phyloP scores from a whole-genome alignment of 2,329 filamentous ascomycete species.

The Grosmannia penicillata region DNA sequence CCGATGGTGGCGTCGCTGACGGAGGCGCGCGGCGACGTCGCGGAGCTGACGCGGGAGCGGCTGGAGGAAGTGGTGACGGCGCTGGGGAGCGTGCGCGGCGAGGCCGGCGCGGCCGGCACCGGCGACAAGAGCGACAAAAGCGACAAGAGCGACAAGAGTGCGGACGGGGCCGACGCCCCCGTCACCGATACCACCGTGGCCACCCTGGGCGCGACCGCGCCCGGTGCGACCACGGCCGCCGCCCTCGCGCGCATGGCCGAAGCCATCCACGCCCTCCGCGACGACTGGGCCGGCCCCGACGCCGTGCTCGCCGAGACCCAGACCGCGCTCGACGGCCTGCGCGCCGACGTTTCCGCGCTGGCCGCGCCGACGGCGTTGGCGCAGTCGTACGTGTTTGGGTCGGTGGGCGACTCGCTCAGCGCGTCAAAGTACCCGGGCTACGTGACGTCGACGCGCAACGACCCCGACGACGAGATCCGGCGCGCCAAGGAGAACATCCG shows the following conservation, averaged over 20 bases:
- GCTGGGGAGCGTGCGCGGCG: conserved; percentile 44
- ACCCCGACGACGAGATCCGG: conserved; percentile 56
- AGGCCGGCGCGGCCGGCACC: too few species aligned
- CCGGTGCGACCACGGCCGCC: too few species aligned
- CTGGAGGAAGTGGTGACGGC: conserved; percentile 31
- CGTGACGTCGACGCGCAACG: conserved; percentile 27
- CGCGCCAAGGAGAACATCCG: conserved; percentile 62
- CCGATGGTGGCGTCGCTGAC: conserved; percentile 43
- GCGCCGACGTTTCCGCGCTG: conserved; percentile 39
- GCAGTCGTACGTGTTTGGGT: too few species aligned
- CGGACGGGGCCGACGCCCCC: too few species aligned
- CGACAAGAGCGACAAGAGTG: too few species aligned
- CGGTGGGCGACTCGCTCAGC: conserved; percentile 19
- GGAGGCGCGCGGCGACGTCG: conserved; percentile 37
- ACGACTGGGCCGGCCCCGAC: conserved; percentile 1
- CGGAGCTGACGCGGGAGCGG: conserved; percentile 29
- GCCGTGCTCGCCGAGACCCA: conserved; percentile 25
- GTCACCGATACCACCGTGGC: too few species aligned
- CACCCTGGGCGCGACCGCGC: background rate
- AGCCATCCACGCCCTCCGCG: conserved; percentile 8
- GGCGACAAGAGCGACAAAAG: too few species aligned
- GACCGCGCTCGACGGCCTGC: conserved; percentile 40
- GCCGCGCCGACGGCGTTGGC: conserved; percentile 25
- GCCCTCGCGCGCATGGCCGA: conserved; percentile 7
- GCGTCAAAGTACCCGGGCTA: conserved; percentile 25